Base-by-base conservation (phyloP, 2,329 filamentous ascomycete species). In the Cladophialophora psammophila region DNA sequence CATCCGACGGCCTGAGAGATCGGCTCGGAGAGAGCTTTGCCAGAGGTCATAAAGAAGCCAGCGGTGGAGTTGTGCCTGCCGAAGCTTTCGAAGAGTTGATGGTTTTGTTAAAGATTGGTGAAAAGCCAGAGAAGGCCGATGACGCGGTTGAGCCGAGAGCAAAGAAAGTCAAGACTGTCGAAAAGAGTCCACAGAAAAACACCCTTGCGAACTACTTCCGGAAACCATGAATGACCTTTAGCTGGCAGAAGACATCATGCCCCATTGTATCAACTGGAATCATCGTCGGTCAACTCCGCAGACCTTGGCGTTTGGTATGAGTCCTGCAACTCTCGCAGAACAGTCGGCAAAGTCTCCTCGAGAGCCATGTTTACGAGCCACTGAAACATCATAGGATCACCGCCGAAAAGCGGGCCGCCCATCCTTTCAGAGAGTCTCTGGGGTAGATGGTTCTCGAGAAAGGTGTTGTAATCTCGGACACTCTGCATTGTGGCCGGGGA, bases 41-140 rank as follows among this genome's bases (percentile, higher is more conserved):
- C 0, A 81, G 85, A 60, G 89, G 89, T 0, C 89, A 91, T 69
- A 89, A 88, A 67, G 88, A 90, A 73, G 89, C 88, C 0, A 89
- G 86, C 56, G 89, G 89, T 0, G 89, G 89, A 0, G 87, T 90
- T 54, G 85, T 91, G 0, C 81, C 82, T 0, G 81, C 77, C 10
- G 82, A 80, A 1, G 87, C 89, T 66, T 91, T 91, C 75, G 88
- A 90, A 67, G 88, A 90, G 73, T 76, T 91, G 13, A 86, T 89
- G 80, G 77, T 77, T 4, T 74, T 87, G 13, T 81, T 91, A 78
- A 83, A 85, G 60, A 78, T 90, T 48, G 87, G 87, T 0, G 85
- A 86, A 75, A 88, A 85, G 74, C 73, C 77, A 12, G 78, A 78
- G 57, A 78, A 77, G 72, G 76, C 79, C 63, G 50, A 63, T 9